Evolutionary conservation across 2,329 filamentous ascomycete genomes (phyloP).

Genomic region (Monosporascus sp.): DNA sequence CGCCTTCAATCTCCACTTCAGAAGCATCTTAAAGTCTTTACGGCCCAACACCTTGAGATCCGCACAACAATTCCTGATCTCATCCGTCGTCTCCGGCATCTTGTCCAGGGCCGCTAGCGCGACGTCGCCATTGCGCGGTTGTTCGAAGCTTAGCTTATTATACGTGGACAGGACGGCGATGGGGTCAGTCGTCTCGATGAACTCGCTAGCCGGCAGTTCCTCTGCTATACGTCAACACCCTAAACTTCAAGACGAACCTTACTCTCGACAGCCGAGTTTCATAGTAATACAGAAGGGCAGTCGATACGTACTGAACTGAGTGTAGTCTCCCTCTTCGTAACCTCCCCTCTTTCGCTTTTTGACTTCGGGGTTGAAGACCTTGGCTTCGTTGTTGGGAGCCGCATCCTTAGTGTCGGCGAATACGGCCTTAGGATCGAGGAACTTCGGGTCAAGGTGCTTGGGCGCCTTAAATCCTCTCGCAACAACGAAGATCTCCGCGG

Average conservation of each 20-base stretch:
- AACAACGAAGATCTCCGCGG: constrained; percentile 97
- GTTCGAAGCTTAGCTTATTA: constrained; percentile 79
- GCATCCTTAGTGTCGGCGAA: constrained; percentile 87
- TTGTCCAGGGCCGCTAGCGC: constrained; percentile 81
- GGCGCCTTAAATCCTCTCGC: constrained; percentile 94
- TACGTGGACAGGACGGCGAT: constrained; percentile 84
- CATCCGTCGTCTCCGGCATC: constrained; percentile 78
- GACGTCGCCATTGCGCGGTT: constrained; percentile 75
- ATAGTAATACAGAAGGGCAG: too few relatives aligned
- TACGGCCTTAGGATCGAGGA: constrained; percentile 82
- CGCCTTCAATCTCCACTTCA: constrained; percentile 85
- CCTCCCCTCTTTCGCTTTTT: constrained; percentile 98
- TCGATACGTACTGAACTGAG: constrained; percentile 57
- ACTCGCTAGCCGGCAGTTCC: constrained; percentile 81
- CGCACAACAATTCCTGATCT: constrained; percentile 71
- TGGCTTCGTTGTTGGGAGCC: constrained; percentile 91
- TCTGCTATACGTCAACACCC: constrained; percentile 28
- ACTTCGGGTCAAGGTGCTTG: constrained; percentile 85
- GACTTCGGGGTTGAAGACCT: constrained; percentile 93
- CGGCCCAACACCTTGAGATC: constrained; percentile 88
- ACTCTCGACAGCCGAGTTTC: background rate
- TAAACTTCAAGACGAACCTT: background rate
- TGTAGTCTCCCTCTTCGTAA: constrained; percentile 95
- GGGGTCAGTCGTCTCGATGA: constrained; percentile 88
- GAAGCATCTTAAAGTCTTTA: constrained; percentile 86